Evolutionary conservation across 1,284 basidiomycete species (phyloP), one percentile per base, ranked within the genome.

Genomic region (Clitocybe nebularis): DNA sequence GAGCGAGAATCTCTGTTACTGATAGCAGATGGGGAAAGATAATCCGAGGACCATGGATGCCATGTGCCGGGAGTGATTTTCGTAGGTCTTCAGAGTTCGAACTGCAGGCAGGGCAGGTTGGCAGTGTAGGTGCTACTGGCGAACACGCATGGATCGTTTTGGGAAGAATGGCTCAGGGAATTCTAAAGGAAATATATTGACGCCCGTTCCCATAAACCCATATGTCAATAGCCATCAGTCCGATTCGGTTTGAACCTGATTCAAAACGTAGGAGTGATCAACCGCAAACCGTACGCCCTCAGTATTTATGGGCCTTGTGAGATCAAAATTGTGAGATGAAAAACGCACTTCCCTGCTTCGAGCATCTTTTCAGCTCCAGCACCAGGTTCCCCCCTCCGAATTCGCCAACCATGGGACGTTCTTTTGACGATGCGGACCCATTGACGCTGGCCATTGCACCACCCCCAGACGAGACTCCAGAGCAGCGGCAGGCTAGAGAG

Each of bases 391-490:
- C 29, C 16, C 23, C 29, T 23, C 17, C 20, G 33, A 24, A 22
- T 9, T 23, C 39, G 10, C 10, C 29, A 2, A 29, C 29, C 17
- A 41, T 41, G 38, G 38, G 43, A 20, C 51, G 46, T 38, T 49
- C 39, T 2, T 35, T 48, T 33, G 72, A 74, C 47, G 64, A 73
- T 40, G n/a, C n/a, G n/a, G 84, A 87, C 60, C 83, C 84, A 1
- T 64, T 86, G 14, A 63, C 77, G 10, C 51, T 67, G 39, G 70
- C 74, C 2, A 63, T 81, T 21, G 69, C 71, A 8, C 83, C 84
- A 1, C 82, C 84, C 1, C 61, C 66, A 1, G 64, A 78, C 54
- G 84, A 86, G 52, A 71, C 77, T 0, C 61, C 67, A 1, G 71
- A 74, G 21, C 69, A 77, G 41, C 72, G 71, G 33, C 67, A 69